Evolutionary conservation across 306 rosid genomes (phyloP).

Genomic region (Pyrus betulifolia): DNA sequence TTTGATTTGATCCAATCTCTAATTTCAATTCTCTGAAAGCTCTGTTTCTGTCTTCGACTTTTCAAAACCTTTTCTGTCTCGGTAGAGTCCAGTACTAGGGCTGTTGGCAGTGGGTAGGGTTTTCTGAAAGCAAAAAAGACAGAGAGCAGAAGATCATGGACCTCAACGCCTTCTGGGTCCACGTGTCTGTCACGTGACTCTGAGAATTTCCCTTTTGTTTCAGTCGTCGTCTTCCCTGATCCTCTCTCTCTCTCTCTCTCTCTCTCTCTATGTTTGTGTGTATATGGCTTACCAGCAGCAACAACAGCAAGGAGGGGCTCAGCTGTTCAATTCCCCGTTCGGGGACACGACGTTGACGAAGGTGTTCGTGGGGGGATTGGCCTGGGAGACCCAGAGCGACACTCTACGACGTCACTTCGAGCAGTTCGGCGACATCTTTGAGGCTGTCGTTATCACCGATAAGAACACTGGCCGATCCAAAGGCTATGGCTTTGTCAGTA

Average conservation of each 20-base stretch:
- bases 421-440: constrained; percentile 31
- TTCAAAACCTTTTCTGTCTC: not conserved
- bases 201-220: not conserved
- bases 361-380: constrained; percentile 34
- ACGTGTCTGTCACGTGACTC: not conserved
- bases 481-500: constrained; percentile 38
- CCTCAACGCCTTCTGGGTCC: not conserved
- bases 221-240: not conserved
- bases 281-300: constrained; percentile 14
- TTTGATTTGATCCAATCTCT: not conserved
- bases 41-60: not conserved
- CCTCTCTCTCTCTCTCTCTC: not conserved
- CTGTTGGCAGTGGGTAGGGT: not conserved
- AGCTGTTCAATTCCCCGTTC: constrained; percentile 13
- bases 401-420: constrained; percentile 19
- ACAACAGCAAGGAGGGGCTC: not conserved
- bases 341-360: constrained; percentile 33
- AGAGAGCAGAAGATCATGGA: not conserved
- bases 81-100: not conserved
- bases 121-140: not conserved
- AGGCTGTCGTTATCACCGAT: constrained; percentile 31
- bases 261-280: not conserved
- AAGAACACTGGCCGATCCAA: constrained; percentile 29
- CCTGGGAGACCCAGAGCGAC: constrained; percentile 30
- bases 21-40: not conserved